Percentiles rank a stretch among this genome's conserved stretches.
Evolutionary conservation across 2,329 filamentous ascomycete species (phyloP).

Genomic region (Trichophyton simii): DNA sequence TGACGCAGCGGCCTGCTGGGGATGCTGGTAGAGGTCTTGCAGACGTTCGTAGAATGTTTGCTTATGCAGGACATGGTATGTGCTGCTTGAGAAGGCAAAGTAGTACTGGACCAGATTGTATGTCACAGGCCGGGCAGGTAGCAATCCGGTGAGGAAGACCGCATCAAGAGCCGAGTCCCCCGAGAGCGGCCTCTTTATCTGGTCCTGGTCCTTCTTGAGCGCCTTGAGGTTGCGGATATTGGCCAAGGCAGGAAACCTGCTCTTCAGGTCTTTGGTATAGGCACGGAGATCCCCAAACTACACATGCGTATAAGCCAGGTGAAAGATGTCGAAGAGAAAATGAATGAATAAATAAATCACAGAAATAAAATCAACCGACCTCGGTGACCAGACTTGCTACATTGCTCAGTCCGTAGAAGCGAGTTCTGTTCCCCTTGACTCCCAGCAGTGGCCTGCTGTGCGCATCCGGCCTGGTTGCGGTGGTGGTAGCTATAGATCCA

Average conservation of each 20-base stretch:
- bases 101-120: constrained; percentile 30
- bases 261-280: constrained; percentile 28
- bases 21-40: constrained; percentile 24
- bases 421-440: constrained; percentile 25
- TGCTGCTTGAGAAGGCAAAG: constrained; percentile 29
- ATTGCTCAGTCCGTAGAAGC: constrained; percentile 30
- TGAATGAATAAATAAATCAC: background rate
- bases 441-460: background rate
- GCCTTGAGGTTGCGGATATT: constrained; percentile 22
- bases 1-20: constrained; percentile 18
- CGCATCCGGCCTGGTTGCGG: background rate
- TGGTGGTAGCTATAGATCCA: background rate
- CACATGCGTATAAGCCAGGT: background rate
- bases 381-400: constrained; percentile 29
- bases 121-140: constrained; percentile 25
- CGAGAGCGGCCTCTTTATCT: constrained; percentile 20
- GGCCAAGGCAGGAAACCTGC: constrained; percentile 25
- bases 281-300: constrained; percentile 29
- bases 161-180: constrained; percentile 21
- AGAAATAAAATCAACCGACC: constrained; percentile 17
- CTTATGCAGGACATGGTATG: constrained; percentile 29
- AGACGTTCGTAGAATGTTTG: constrained; percentile 31
- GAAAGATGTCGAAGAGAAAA: background rate
- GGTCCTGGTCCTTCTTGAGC: constrained; percentile 14
- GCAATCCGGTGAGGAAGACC: constrained; percentile 20